These are phyloP conservation scores for Leccinum rimulosum DNA, from an alignment of 768 basidiomycete species.

Conservation along the genomic window DNA sequence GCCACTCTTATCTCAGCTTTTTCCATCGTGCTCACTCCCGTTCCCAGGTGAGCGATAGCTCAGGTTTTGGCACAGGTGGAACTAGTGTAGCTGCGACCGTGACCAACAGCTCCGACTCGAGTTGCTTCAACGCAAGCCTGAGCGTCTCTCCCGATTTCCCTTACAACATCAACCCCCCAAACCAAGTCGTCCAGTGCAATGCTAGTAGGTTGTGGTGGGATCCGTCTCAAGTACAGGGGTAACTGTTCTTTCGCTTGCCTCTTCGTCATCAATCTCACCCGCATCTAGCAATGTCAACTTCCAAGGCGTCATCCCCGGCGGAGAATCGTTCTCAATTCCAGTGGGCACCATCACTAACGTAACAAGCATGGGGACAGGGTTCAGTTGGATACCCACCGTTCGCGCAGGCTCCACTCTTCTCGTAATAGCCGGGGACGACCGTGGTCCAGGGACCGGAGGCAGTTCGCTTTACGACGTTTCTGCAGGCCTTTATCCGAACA, in stretches of 20 bases:
- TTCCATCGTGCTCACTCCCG: neutral
- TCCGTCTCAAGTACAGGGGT: slow-evolving; percentile 51
- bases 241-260: slow-evolving; percentile 13
- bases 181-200: slow-evolving; percentile 64
- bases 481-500: slow-evolving; percentile 46
- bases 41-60: slow-evolving; percentile 53
- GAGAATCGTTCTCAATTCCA: slow-evolving; percentile 69
- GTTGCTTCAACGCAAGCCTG: slow-evolving; percentile 55
- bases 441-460: slow-evolving; percentile 69
- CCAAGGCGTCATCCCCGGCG: slow-evolving; percentile 76
- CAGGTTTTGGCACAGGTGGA: slow-evolving; percentile 69
- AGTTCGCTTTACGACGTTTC: slow-evolving; percentile 57
- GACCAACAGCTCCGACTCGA: slow-evolving; percentile 44
- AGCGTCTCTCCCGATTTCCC: slow-evolving; percentile 52
- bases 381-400: slow-evolving; percentile 64
- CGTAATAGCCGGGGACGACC: slow-evolving; percentile 62
- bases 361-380: slow-evolving; percentile 53
- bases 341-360: slow-evolving; percentile 44
- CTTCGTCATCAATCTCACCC: neutral
- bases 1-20: neutral
- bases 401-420: slow-evolving; percentile 65
- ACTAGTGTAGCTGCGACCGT: slow-evolving; percentile 68
- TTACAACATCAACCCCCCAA: slow-evolving; percentile 59
- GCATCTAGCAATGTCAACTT: slow-evolving; percentile 52
- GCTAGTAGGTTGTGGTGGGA: slow-evolving; percentile 69